A percentile compares a stretch with the other conserved stretches of the same genome.
phyloP scores from a whole-genome alignment of 495 filamentous ascomycete genomes.

The Aspergillus conjunctus region DNA sequence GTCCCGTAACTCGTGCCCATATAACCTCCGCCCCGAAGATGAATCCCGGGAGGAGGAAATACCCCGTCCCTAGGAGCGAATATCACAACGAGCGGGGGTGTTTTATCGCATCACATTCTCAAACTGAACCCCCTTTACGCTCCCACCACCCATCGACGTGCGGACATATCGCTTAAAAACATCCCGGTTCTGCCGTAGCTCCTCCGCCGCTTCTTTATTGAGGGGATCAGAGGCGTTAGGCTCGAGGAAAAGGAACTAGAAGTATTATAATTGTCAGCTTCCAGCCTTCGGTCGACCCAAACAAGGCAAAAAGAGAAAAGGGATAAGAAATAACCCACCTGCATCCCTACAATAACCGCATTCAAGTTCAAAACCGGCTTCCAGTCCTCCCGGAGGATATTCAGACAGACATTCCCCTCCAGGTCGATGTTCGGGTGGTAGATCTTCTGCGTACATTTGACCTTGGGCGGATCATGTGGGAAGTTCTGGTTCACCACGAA shows the following conservation, averaged over 20 bases:
- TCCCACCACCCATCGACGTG: conserved; percentile 76
- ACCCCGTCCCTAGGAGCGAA: neutral
- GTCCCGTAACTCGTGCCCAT: too few relatives aligned
- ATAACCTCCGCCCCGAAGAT: neutral
- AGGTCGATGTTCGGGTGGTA: conserved; percentile 99
- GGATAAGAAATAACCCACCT: conserved; percentile 51
- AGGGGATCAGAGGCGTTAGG: conserved; percentile 96
- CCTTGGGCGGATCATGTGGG: conserved; percentile 96
- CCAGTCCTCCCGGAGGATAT: conserved; percentile 97
- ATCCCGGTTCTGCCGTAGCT: conserved; percentile 80
- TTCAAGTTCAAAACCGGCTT: conserved; percentile 97
- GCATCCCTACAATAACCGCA: conserved; percentile 93
- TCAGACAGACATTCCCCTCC: conserved; percentile 96
- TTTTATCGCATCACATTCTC: neutral
- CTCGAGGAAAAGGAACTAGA: conserved; percentile 92
- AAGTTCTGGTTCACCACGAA: conserved; percentile 94
- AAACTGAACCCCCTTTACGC: conserved; percentile 44
- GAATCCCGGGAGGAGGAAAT: neutral
- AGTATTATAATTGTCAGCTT: neutral
- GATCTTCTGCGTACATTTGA: conserved; percentile 97
- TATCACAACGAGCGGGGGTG: neutral
- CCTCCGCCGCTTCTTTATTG: conserved; percentile 96
- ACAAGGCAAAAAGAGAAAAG: conserved; percentile 7
- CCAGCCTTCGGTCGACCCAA: too few relatives aligned
- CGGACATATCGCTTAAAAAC: conserved; percentile 90